Evolutionary conservation across 2,329 filamentous ascomycete genomes (phyloP), one percentile per base, ranked within the genome.

Genomic region (Aspergillus sp.): DNA sequence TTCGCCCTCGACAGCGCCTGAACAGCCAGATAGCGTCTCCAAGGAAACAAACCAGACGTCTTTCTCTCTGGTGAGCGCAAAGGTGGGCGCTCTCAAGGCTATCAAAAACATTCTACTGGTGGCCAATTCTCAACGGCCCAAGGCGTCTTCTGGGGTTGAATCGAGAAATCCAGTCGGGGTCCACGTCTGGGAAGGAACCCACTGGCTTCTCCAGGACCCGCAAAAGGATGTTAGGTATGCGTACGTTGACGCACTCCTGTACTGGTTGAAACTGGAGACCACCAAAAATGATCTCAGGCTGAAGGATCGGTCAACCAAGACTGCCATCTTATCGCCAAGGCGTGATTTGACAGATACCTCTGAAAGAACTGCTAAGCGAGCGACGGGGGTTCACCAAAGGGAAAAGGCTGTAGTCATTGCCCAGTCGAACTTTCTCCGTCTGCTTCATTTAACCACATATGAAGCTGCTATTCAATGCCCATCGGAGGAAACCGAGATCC

Each of bases 161-260:
- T 85, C 86, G 6, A 84, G 92, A 62, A 90, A 89, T 70, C 85
- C 82, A 41, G 90, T 96, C 1, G 87, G 90, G 0, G 82, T 96
- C 8, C 84, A 90, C 55, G 89, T 93, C 0, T 99, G 95, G 95
- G 93, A 98, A 73, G 91, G 91, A n/a, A 96, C 93, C 0, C 91
- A 97, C 61, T 96, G 91, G 90, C 84, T 98, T 45, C 78, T 98
- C 19, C 87, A 90, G 39, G 93, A 97, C 68, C 82, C 86, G 1
- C 88, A 93, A 66, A 86, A 86, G 33, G 82, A 86, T 33, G 92
- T 98, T 35, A 86, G 93, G 54, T 88, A 88, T 70, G 90, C 92
- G 0, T 99, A 98, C 66, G 85, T 88, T 6, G 91, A 96, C 72
- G 90, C 91, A 4, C 75, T 98, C 15, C 74, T 90, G 41, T 90